These are phyloP conservation scores for Aspergillus spinulosporus DNA, from an alignment of 2,329 filamentous ascomycete species.

Conservation along the genomic window DNA sequence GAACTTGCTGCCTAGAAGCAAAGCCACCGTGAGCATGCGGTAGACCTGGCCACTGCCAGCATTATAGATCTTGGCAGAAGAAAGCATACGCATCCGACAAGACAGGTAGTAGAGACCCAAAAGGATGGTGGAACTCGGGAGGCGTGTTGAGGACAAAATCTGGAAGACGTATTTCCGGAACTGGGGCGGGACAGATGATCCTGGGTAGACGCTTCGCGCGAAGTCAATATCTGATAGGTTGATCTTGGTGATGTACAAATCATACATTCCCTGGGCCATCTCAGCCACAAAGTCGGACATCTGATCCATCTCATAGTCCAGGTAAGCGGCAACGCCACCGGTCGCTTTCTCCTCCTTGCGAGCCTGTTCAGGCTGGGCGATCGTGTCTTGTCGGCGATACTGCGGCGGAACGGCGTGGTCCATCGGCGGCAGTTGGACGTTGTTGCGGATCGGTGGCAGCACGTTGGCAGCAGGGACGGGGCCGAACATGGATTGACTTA, in stretches of 20 bases:
- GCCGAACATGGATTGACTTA: conserved; percentile 40
- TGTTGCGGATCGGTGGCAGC: conserved; percentile 45
- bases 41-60: conserved; percentile 71
- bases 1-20: conserved; percentile 92
- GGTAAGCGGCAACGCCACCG: conserved; percentile 86
- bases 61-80: conserved; percentile 56
- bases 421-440: conserved; percentile 43
- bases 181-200: conserved; percentile 63
- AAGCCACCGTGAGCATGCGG: conserved; percentile 79
- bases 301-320: conserved; percentile 94
- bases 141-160: conserved; percentile 83
- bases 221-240: conserved; percentile 64
- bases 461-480: conserved; percentile 36
- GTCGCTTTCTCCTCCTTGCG: conserved; percentile 65
- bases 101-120: conserved; percentile 88
- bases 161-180: conserved; percentile 92
- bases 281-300: conserved; percentile 96
- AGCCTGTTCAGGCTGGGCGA: conserved; percentile 37
- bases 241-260: conserved; percentile 56
- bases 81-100: conserved; percentile 75
- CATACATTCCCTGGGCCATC: conserved; percentile 76
- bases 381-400: conserved; percentile 44
- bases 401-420: conserved; percentile 44
- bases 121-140: conserved; percentile 88
- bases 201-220: conserved; percentile 63